Conservation (phyloP, 208 protist species). For the Tritrichomonas foetus region DNA sequence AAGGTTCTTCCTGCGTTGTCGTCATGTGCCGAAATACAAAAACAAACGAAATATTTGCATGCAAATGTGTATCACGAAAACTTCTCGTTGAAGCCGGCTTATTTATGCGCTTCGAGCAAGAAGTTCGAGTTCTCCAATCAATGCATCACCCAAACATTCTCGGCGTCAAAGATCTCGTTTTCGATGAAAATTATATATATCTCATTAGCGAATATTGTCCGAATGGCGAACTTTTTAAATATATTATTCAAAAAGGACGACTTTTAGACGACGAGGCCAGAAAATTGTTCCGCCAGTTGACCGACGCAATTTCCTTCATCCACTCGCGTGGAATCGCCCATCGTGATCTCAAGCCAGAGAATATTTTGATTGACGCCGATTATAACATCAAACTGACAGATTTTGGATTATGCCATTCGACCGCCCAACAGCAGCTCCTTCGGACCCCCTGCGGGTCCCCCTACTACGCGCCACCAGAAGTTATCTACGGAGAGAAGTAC, state of each 20-base stretch:
- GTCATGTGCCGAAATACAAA: not conserved
- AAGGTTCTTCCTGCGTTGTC: not conserved
- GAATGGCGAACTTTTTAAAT: not conserved
- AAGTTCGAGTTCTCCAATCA: not conserved
- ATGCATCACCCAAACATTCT: not conserved
- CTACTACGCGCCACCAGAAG: not conserved
- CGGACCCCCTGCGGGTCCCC: not conserved
- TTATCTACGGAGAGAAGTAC: not conserved
- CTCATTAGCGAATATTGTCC: not conserved
- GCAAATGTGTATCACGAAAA: not conserved
- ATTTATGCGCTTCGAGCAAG: not conserved
- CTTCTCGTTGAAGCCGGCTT: not conserved
- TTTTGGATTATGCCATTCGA: not conserved
- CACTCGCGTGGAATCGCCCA: not conserved
- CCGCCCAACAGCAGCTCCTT: not conserved
- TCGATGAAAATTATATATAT: not conserved
- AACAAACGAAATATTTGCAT: not conserved
- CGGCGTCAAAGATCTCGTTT: not conserved
- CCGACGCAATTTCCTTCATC: not conserved
- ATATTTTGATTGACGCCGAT: not conserved
- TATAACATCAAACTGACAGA: not conserved
- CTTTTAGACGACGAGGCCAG: not conserved
- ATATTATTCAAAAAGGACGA: not conserved
- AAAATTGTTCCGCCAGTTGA: not conserved
- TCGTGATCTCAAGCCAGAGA: not conserved